Conservation (phyloP, 768 basidiomycete genomes). For the Phlebiopsis flavidoalba region DNA sequence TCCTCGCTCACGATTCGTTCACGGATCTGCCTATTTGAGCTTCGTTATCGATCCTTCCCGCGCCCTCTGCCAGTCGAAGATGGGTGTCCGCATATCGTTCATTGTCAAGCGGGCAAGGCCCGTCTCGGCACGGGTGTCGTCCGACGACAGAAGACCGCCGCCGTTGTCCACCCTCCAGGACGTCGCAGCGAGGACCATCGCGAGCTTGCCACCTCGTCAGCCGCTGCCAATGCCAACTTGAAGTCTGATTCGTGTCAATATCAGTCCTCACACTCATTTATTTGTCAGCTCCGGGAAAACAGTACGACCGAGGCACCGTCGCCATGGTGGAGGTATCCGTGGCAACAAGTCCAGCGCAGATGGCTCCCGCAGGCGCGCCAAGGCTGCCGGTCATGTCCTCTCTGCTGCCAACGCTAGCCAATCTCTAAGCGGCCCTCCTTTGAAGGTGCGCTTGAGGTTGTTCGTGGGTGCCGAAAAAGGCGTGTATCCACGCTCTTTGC, state of each 20-base stretch:
- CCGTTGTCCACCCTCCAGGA: conserved; percentile 90
- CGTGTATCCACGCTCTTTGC: neutral
- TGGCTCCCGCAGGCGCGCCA: conserved; percentile 92
- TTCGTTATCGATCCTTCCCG: conserved; percentile 98
- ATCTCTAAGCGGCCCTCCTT: conserved; percentile 43
- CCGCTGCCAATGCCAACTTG: conserved; percentile 98
- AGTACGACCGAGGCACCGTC: conserved; percentile 86
- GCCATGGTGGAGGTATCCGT: conserved; percentile 93
- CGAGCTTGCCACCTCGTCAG: conserved; percentile 90
- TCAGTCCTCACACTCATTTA: neutral
- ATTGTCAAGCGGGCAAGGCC: conserved; percentile 98
- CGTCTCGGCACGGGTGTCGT: conserved; percentile 97
- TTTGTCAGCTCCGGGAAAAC: conserved; percentile 72
- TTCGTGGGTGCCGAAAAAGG: neutral
- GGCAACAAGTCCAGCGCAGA: conserved; percentile 88
- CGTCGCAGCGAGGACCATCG: conserved; percentile 92
- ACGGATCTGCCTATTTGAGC: conserved; percentile 99
- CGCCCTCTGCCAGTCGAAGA: conserved; percentile 97
- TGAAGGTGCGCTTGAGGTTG: neutral
- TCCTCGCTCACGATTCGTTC: conserved; percentile 97
- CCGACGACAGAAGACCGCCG: conserved; percentile 98
- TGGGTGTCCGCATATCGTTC: conserved; percentile 98
- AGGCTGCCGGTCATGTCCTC: conserved; percentile 73
- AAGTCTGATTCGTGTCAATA: conserved; percentile 28
- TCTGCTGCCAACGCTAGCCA: conserved; percentile 51